phyloP scores from a whole-genome alignment of 1,139 yeast species.

The Arxiozyma slooffiae region DNA sequence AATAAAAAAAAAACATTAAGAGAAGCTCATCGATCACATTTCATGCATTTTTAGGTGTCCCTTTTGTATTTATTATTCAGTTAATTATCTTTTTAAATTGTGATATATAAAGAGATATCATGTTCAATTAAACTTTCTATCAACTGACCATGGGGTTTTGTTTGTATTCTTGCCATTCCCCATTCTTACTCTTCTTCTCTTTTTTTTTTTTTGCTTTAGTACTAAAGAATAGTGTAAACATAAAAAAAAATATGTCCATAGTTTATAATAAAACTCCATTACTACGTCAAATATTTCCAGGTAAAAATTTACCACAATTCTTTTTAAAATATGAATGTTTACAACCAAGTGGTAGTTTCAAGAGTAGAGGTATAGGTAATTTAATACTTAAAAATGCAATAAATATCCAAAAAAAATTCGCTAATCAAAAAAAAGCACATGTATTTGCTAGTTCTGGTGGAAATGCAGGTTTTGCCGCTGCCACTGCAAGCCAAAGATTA shows the following conservation, averaged over 20 bases:
- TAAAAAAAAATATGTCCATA: background rate
- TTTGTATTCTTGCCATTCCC: too few relatives aligned
- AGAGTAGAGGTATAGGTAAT: conserved; percentile 53
- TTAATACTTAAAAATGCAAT: conserved; percentile 32
- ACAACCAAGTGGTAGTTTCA: conserved; percentile 67
- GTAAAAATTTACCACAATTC: conserved; percentile 33
- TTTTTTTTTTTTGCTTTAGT: too few relatives aligned
- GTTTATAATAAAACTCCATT: conserved; percentile 36
- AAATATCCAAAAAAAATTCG: conserved; percentile 13
- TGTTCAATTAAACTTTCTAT: too few relatives aligned
- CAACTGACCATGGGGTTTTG: too few relatives aligned
- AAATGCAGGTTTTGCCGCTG: conserved; percentile 70
- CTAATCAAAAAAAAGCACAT: conserved; percentile 30
- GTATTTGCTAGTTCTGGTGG: conserved; percentile 68
- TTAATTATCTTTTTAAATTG: background rate
- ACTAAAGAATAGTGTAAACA: too few relatives aligned
- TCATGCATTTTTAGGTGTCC: background rate
- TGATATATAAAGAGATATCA: background rate
- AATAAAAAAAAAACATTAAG: too few relatives aligned
- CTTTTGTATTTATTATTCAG: background rate
- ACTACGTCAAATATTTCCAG: conserved; percentile 32
- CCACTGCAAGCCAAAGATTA: conserved; percentile 42
- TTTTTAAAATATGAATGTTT: conserved; percentile 50
- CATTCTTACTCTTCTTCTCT: too few relatives aligned
- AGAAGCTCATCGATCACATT: background rate